Base-by-base conservation (phyloP, 1,284 basidiomycete species). In the Apiotrichum sp. region DNA sequence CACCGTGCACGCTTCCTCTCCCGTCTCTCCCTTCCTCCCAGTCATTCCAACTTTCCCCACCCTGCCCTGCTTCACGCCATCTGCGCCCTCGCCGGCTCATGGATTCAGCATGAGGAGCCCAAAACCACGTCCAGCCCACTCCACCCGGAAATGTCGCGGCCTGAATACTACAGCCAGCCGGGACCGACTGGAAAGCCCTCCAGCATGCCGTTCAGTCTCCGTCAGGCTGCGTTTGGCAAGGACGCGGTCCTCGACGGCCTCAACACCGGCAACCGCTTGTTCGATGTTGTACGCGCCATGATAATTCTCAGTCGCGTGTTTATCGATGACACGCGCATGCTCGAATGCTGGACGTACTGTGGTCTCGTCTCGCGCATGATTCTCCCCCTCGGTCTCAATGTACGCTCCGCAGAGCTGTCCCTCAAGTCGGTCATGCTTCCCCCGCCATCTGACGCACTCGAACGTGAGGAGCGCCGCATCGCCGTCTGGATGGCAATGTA, bases 31-130 rank as follows among this genome's bases (percentile, higher is more conserved):
- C 71, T 79, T 8, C 78, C 79, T 0, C 78, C 79, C 1, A 74
- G 75, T 1, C 75, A 78, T 55, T 55, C 64, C 10, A 69, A 72
- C 29, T 79, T 79, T 62, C 79, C 78, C 3, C 77, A 78, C 57
- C 64, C 72, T 1, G 63, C 74, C 1, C 63, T 80, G 9, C 65
- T 80, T 2, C 78, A 79, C 59, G 69, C 75, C 40, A 73, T 80
- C 29, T 77, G 77, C 61, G 72, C 77, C 22, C 61, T 74, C 22
- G 67, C 75, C 1, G 67, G 75, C 4, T 56, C 64, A 4, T 73
- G 71, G 71, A 32, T 47, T 31, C n/a, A 45, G 33, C 31, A 57
- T 11, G 35, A 34, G 38, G 47, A 36, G 3, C 22, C 46, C 7
- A 22, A 38, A 38, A 7, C 7, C 8, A 38, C 7, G 36, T 13